Evolutionary conservation across 495 filamentous ascomycete genomes (phyloP).

Genomic region (Mytilinidion resinicola): DNA sequence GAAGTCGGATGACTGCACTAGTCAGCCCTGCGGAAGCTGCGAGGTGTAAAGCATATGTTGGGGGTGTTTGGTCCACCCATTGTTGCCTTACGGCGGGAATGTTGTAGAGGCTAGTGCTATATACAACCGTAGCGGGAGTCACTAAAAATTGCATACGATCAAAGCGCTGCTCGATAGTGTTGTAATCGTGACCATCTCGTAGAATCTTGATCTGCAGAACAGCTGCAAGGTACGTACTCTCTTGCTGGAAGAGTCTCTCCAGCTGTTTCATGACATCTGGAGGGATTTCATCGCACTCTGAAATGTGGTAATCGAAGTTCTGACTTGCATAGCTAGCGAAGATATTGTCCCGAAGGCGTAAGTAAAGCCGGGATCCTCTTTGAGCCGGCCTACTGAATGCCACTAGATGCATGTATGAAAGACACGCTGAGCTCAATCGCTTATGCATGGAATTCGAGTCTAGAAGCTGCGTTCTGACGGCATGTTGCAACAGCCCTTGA

Average conservation of each 20-base stretch:
- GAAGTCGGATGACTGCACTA: neutral
- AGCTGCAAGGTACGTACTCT: neutral
- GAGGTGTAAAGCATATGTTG: neutral
- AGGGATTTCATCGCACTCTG: neutral
- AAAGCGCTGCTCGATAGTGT: neutral
- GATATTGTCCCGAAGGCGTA: neutral
- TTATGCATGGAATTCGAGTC: neutral
- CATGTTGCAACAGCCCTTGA: neutral
- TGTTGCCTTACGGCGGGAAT: neutral
- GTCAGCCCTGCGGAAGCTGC: neutral
- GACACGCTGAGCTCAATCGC: neutral
- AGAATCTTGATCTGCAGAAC: neutral
- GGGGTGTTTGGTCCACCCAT: neutral
- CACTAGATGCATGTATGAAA: slow-evolving; percentile 1
- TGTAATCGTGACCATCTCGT: neutral
- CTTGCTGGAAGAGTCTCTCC: neutral
- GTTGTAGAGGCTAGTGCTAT: slow-evolving; percentile 4
- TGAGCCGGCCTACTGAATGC: neutral
- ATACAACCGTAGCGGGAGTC: neutral
- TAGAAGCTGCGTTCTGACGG: neutral
- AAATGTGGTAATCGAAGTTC: slow-evolving; percentile 2
- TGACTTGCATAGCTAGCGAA: slow-evolving; percentile 3
- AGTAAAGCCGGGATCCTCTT: neutral
- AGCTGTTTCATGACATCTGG: neutral
- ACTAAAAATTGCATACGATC: neutral